Base-by-base conservation (phyloP, 345 rosid species). In the Salix caprea region DNA sequence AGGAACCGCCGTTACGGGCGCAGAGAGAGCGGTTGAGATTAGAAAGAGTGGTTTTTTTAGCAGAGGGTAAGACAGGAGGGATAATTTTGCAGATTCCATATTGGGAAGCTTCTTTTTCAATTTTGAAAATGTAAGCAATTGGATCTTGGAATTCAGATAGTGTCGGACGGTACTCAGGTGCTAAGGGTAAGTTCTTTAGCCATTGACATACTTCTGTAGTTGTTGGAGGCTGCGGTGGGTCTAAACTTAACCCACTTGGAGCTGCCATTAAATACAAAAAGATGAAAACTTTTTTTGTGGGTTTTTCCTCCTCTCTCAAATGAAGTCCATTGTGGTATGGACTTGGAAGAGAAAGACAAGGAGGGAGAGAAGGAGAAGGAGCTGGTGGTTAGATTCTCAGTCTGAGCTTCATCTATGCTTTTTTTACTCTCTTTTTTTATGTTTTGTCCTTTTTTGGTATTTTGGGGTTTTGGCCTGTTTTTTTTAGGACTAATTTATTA, bases 31-130 rank as follows among this genome's bases (percentile, higher is more conserved):
- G 90, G 86, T 90, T 93, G 71, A 95, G 92, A 88, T 90, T 89
- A 40, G 88, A 62, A 80, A 93, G 77, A 39, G 90, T 88, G 9
- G 96, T 78, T 76, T 91, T 96, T 76, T 88, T 93, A 0, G 94
- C 86, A 28, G 93, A 80, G 2, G 89, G 87, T 26, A 90, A 86
- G 14, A 93, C 84, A 1, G 99, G 99, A 42, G 99, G 99, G 24
- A 96, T 83, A 75, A 96, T 96, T 88, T 96, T 96, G 89, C 99
- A 96, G 90, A 96, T 96, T 81, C 99, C 99, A 40, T 88, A 96
- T 76, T 78, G 84, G 24, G 99, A 90, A 65, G 98, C 99, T 81
- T 96, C 99, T 42, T 90, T 90, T 77, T 96, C 98, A 87, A 93
- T 93, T 89, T 96, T 96, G 77, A 86, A 89, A 85, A 96, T 96